A percentile compares a stretch with the other conserved stretches of the same genome.
phyloP scores from a whole-genome alignment of 108 stramenopile genomes.

The Parmales sp. region DNA sequence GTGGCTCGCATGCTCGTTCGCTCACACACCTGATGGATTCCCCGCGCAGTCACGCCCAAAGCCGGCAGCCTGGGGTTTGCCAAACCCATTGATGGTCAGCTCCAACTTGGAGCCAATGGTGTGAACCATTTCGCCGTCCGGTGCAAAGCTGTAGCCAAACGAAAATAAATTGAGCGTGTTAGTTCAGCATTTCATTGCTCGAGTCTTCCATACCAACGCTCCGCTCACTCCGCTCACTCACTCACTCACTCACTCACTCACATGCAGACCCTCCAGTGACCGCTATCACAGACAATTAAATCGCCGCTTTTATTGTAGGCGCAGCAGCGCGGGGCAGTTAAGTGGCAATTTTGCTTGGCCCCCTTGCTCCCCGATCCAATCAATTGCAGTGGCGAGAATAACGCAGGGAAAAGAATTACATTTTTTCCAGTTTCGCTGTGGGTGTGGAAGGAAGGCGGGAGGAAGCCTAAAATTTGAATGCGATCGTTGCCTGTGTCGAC shows the following conservation, averaged over 20 bases:
- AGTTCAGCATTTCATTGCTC: too few species aligned
- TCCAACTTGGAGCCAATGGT: not conserved
- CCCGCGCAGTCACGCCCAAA: not conserved
- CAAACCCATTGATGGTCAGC: not conserved
- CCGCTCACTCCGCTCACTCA: too few species aligned
- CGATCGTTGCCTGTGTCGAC: slow-evolving; percentile 2
- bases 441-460: not conserved
- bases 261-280: slow-evolving; percentile 7
- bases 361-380: not conserved
- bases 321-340: not conserved
- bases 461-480: not conserved
- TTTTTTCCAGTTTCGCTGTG: not conserved
- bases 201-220: too few species aligned
- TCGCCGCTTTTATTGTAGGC: slow-evolving; percentile 6
- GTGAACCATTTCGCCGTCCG: slow-evolving; percentile 3
- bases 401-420: not conserved
- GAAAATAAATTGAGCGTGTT: too few species aligned
- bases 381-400: not conserved
- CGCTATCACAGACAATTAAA: not conserved
- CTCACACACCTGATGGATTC: too few species aligned
- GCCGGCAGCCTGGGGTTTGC: not conserved
- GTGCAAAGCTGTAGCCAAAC: too few species aligned
- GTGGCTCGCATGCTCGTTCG: too few species aligned
- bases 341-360: not conserved
- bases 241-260: too few species aligned